A percentile compares a stretch with the other conserved stretches of the same genome.
These are phyloP conservation scores for Silybum marianum DNA, from an alignment of 129 eudicot genomes.

Conservation along the genomic window DNA sequence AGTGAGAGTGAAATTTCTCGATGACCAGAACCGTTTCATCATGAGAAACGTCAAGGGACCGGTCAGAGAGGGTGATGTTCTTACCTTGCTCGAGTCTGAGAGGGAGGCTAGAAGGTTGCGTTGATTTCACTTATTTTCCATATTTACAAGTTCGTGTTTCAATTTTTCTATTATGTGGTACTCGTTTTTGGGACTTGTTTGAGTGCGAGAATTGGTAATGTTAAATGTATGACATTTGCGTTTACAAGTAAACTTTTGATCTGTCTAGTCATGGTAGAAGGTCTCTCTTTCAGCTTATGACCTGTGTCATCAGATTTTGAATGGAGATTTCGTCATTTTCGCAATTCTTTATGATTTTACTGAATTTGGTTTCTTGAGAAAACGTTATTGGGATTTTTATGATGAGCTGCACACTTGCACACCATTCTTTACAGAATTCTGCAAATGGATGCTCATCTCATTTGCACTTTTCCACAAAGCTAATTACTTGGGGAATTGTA, in stretches of 20 bases:
- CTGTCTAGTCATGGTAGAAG: background rate
- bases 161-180: background rate
- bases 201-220: background rate
- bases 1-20: conserved; percentile 42
- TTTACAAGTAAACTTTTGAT: background rate
- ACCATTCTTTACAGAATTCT: background rate
- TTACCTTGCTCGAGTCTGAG: conserved; percentile 53
- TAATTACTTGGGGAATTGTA: background rate
- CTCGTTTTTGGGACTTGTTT: background rate
- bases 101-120: conserved; percentile 58
- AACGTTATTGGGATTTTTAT: background rate
- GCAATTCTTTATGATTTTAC: background rate
- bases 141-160: background rate
- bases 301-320: background rate
- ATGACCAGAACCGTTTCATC: conserved; percentile 46
- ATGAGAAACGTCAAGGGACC: conserved; percentile 52
- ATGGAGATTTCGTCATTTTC: background rate
- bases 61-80: conserved; percentile 49
- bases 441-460: no score
- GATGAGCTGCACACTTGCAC: background rate
- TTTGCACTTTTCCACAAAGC: background rate
- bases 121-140: conserved; percentile 1
- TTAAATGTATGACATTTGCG: conserved; percentile 2
- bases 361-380: no score
- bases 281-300: background rate